Evolutionary conservation across 2,329 filamentous ascomycete species (phyloP).

Genomic region (Davidsoniella neocaledoniae): DNA sequence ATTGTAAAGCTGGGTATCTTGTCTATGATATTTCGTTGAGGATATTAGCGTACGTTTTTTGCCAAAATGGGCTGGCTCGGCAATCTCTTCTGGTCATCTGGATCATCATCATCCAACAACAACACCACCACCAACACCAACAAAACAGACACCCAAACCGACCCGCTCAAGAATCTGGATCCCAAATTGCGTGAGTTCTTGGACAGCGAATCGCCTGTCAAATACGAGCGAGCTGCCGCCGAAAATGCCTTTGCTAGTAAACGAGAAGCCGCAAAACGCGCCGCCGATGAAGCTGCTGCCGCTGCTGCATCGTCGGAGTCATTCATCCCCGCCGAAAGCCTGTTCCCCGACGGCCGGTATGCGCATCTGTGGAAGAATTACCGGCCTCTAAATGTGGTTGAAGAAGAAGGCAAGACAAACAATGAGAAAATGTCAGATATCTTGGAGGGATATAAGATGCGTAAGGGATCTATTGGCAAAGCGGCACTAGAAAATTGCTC

Average conservation of each 20-base stretch:
- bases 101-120: neutral
- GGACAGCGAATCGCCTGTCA: conserved; percentile 62
- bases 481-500: conserved; percentile 90
- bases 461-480: conserved; percentile 58
- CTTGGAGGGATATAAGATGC: conserved; percentile 68
- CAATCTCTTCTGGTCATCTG: conserved; percentile 30
- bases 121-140: neutral
- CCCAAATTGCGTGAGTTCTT: conserved; percentile 72
- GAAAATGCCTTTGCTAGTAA: conserved; percentile 11
- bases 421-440: conserved; percentile 69
- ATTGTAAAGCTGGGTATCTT: too few relatives aligned
- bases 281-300: conserved; percentile 12
- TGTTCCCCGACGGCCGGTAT: conserved; percentile 45
- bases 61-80: conserved; percentile 40
- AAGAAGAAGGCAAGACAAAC: conserved; percentile 52
- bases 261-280: conserved; percentile 13
- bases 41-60: too few relatives aligned
- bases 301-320: conserved; percentile 14
- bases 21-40: too few relatives aligned
- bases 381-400: conserved; percentile 51
- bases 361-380: conserved; percentile 91
- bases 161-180: conserved; percentile 60
- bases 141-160: conserved; percentile 23
- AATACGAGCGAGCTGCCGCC: conserved; percentile 31
- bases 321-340: conserved; percentile 30